Conservation (phyloP, 1,139 yeast species). For the Blastobotrys buckinghamii region DNA sequence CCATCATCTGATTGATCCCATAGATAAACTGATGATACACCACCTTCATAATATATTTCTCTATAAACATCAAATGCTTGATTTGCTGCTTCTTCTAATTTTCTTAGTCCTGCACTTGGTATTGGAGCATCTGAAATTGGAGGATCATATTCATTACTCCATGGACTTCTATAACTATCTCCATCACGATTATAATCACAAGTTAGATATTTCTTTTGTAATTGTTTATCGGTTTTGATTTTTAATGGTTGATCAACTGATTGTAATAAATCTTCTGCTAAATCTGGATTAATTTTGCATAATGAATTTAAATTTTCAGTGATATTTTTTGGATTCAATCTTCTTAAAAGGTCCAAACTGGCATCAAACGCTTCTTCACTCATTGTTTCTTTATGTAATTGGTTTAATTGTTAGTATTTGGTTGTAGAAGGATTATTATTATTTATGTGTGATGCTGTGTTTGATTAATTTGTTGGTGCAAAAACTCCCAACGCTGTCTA, state of each 20-base stretch:
- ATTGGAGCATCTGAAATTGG: conserved; percentile 57
- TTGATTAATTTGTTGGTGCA: too few relatives aligned
- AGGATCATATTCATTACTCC: conserved; percentile 79
- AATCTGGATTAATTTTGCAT: conserved; percentile 70
- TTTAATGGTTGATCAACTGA: conserved; percentile 83
- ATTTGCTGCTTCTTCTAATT: conserved; percentile 74
- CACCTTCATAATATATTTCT: conserved; percentile 92
- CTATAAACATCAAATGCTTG: conserved; percentile 90
- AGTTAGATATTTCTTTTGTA: conserved; percentile 66
- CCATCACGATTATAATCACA: conserved; percentile 97
- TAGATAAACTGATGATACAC: conserved; percentile 80
- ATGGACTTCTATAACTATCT: conserved; percentile 88
- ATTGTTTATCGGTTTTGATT: conserved; percentile 48
- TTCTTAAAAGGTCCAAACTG: conserved; percentile 77
- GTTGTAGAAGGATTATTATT: not conserved
- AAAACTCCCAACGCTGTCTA: too few relatives aligned
- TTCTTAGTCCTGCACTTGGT: conserved; percentile 63
- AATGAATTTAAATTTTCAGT: conserved; percentile 56
- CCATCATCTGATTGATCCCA: conserved; percentile 62
- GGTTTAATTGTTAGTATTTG: not conserved
- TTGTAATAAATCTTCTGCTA: conserved; percentile 82
- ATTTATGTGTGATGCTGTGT: too few relatives aligned
- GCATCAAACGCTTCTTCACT: conserved; percentile 72
- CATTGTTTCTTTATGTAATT: not conserved
- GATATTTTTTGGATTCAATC: conserved; percentile 74